A percentile compares a stretch with the other conserved stretches of the same genome.
Conservation (phyloP, 208 protist species). For the Crithidia bombi region DNA sequence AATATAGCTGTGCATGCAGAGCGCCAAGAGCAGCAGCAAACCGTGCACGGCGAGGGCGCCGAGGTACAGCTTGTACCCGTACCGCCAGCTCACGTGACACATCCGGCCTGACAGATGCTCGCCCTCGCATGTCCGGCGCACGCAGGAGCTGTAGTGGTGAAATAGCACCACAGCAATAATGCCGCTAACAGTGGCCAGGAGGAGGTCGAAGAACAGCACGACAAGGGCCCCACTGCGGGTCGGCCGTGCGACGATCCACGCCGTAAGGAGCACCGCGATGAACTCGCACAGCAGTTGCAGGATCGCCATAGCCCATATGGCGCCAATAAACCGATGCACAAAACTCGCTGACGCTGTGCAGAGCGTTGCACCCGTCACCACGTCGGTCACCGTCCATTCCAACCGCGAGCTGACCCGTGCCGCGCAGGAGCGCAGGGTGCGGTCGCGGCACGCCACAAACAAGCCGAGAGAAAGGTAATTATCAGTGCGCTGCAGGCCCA, state of each 20-base stretch:
- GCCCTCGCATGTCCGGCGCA: constrained; percentile 44
- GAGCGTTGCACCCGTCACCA: constrained; percentile 36
- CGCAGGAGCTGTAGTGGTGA: constrained; percentile 53
- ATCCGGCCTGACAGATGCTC: constrained; percentile 9
- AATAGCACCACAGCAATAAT: constrained; percentile 63
- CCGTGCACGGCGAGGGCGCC: constrained; percentile 51
- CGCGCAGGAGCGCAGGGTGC: constrained; percentile 40
- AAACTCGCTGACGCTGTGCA: constrained; percentile 42
- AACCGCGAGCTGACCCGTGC: constrained; percentile 27
- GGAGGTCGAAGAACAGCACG: constrained; percentile 37
- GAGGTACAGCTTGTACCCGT: constrained; percentile 69
- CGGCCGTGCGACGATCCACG: constrained; percentile 50
- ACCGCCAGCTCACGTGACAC: constrained; percentile 48
- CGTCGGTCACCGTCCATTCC: constrained; percentile 34
- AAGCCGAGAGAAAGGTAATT: constrained; percentile 49
- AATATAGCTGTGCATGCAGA: constrained; percentile 67
- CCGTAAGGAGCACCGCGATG: constrained; percentile 30
- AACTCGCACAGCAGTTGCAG: constrained; percentile 46
- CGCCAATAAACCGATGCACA: constrained; percentile 41
- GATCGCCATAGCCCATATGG: constrained; percentile 58
- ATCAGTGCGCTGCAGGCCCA: constrained; percentile 33
- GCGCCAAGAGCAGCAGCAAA: constrained; percentile 39
- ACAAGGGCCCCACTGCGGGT: constrained; percentile 50
- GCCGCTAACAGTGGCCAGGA: constrained; percentile 35
- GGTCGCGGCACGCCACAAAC: constrained; percentile 54